Base-by-base conservation (phyloP, 352 stramenopile genomes). In the Pythium biforme region DNA sequence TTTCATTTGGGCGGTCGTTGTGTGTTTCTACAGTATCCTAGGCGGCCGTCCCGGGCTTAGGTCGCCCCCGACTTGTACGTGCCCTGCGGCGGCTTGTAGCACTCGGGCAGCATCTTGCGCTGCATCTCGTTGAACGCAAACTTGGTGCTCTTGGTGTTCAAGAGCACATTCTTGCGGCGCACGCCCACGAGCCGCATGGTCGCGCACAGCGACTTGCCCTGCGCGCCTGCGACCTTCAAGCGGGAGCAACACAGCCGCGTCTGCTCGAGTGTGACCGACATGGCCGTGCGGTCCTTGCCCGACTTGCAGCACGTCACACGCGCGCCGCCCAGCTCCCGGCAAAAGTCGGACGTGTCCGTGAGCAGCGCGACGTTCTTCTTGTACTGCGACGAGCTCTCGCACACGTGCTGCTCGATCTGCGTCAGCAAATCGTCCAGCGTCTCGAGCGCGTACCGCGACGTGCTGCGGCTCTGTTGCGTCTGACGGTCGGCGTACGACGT, bases 231-330 rank as follows among this genome's bases (percentile, higher is more conserved):
- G 2, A 81, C 76, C 27, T 84, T 73, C 3, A 91, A 65, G 54
- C 87, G 79, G 15, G 71, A 72, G 22, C 70, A 84, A 50, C 81
- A 77, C 25, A 92, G 70, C 27, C 83, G 76, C 19, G 79, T 76
- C 56, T 98, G 88, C 70, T 98, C 97, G 34, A 98, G 85, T 27
- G 95, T 98, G 26, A 98, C 88, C 46, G 96, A 97, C 96, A 99
- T 99, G 22, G 94, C 95, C 27, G 96, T 99, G 50, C 96, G 88
- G 74, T 99, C 96, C 70, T 99, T 99, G 17, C 95, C 96, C 64
- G 82, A 97, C 73, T 99, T 99, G 74, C 96, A 99, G 78, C 97
- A 99, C 17, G 97, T 97, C n/a, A 96, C 79, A 34, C 90, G 89
- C 0, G 91, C 92, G 31, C 88, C 94, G n/a, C 92, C 90, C 8